Percentiles rank a stretch among this genome's conserved stretches.
Conservation (phyloP, 1,139 yeast species). For the Kodamaea suecica region DNA sequence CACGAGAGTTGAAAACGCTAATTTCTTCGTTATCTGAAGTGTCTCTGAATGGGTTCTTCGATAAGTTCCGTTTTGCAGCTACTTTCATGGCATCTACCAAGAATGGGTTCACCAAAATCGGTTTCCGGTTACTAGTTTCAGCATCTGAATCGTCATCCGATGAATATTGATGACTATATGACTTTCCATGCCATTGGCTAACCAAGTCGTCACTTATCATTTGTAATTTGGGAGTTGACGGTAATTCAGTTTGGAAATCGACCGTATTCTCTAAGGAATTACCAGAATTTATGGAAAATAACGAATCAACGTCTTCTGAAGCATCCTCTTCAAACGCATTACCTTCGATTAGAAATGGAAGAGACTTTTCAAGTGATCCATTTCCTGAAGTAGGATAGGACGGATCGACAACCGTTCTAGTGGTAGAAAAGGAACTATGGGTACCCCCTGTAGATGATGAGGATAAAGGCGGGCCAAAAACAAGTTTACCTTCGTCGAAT, state of each 20-base stretch:
- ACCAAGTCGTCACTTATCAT: conserved; percentile 34
- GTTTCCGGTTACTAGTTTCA: conserved; percentile 7
- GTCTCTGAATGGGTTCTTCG: conserved; percentile 5
- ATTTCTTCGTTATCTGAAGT: conserved; percentile 1
- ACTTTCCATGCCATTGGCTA: conserved; percentile 38
- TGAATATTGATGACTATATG: conserved; percentile 21
- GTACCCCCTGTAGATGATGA: too few species aligned
- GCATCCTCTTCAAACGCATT: conserved; percentile 17
- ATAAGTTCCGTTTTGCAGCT: conserved; percentile 5
- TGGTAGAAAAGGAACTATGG: too few species aligned
- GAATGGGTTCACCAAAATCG: conserved; percentile 15
- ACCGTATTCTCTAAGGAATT: conserved; percentile 1
- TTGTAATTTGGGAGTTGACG: conserved; percentile 35
- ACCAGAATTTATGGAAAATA: conserved; percentile 3
- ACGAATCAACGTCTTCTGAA: conserved; percentile 9
- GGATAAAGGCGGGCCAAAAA: conserved; percentile 35
- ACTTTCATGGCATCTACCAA: conserved; percentile 9
- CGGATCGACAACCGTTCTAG: too few species aligned
- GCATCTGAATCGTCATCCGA: conserved; percentile 30
- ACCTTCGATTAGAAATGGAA: conserved; percentile 28
- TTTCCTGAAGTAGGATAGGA: too few species aligned
- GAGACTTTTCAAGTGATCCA: conserved; percentile 20
- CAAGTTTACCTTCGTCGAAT: conserved; percentile 1
- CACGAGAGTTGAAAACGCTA: conserved; percentile 6
- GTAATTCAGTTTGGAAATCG: conserved; percentile 4